Evolutionary conservation across 2,329 filamentous ascomycete genomes (phyloP).

Genomic region (Fusarium sp.): DNA sequence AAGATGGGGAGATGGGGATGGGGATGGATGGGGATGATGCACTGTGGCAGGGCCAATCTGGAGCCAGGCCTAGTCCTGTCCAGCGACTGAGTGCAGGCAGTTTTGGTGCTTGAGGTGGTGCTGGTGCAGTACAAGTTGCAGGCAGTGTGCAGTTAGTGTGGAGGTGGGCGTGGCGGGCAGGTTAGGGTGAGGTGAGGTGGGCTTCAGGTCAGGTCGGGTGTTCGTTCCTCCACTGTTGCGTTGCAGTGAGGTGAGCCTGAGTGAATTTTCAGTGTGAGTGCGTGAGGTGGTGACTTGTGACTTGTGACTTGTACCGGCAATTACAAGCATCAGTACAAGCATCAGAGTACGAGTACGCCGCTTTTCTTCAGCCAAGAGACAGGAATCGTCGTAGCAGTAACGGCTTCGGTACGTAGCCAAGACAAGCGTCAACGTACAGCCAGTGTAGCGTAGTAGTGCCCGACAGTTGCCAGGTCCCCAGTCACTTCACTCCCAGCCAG

Average conservation of each 20-base stretch:
- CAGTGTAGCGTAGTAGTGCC: constrained; percentile 32
- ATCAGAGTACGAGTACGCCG: constrained; percentile 33
- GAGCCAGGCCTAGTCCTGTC: constrained; percentile 1
- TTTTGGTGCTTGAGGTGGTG: background rate
- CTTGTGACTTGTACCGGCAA: constrained; percentile 3
- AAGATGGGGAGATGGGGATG: constrained; percentile 44
- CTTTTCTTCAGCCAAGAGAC: background rate
- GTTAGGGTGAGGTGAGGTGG: background rate
- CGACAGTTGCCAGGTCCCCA: constrained; percentile 28
- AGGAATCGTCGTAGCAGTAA: constrained; percentile 25
- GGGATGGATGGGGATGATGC: constrained; percentile 43
- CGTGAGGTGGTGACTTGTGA: background rate
- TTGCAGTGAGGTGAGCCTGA: background rate
- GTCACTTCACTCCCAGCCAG: constrained; percentile 19
- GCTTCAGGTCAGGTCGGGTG: constrained; percentile 28
- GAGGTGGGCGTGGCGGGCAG: constrained; percentile 45
- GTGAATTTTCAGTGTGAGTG: constrained; percentile 15
- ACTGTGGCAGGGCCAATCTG: constrained; percentile 8
- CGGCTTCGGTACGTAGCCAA: constrained; percentile 29
- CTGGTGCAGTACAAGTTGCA: constrained; percentile 6
- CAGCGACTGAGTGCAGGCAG: constrained; percentile 5
- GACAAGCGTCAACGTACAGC: constrained; percentile 17
- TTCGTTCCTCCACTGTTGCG: constrained; percentile 32
- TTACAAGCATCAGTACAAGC: constrained; percentile 12
- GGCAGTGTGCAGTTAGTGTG: constrained; percentile 34